Evolutionary conservation across 345 rosid genomes (phyloP).

Genomic region (Aquilaria sinensis): DNA sequence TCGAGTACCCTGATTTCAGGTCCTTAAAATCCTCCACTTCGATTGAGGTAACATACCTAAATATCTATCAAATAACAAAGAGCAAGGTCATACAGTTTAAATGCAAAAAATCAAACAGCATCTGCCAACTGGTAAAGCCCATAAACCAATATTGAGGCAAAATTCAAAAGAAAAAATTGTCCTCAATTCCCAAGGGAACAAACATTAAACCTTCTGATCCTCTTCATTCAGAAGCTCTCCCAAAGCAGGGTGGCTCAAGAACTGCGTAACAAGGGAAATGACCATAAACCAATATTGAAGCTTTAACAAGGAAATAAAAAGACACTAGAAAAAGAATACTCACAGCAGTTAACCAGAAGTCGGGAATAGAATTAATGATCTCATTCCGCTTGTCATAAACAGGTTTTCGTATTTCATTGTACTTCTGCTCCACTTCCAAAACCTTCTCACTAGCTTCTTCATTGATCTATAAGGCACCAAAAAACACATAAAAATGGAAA

Average conservation of each 20-base stretch:
- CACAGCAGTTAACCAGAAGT: slow-evolving; percentile 94
- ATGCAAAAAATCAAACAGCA: not conserved
- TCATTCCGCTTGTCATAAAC: slow-evolving; percentile 80
- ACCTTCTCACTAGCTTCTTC: slow-evolving; percentile 94
- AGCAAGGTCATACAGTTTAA: not conserved
- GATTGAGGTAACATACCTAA: slow-evolving; percentile 57
- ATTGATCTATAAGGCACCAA: slow-evolving; percentile 45
- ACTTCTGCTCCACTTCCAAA: slow-evolving; percentile 88
- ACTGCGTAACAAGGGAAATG: slow-evolving; percentile 33
- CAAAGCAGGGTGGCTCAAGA: slow-evolving; percentile 86
- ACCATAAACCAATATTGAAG: not conserved
- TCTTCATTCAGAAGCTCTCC: slow-evolving; percentile 74
- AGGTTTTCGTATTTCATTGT: slow-evolving; percentile 74
- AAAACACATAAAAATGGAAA: not conserved
- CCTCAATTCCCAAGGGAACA: not conserved
- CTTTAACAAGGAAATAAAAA: not conserved
- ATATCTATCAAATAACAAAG: slow-evolving; percentile 41
- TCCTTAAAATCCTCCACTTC: slow-evolving; percentile 92
- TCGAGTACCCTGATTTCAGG: slow-evolving; percentile 84
- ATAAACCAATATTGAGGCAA: not conserved
- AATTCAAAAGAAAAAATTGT: not conserved
- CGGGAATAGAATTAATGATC: slow-evolving; percentile 70
- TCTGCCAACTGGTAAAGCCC: not conserved
- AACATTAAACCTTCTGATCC: slow-evolving; percentile 76
- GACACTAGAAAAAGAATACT: slow-evolving; percentile 19